Percentiles rank a stretch among this genome's conserved stretches.
phyloP scores from a whole-genome alignment of 352 stramenopile species.

The Globisporangium irregulare region DNA sequence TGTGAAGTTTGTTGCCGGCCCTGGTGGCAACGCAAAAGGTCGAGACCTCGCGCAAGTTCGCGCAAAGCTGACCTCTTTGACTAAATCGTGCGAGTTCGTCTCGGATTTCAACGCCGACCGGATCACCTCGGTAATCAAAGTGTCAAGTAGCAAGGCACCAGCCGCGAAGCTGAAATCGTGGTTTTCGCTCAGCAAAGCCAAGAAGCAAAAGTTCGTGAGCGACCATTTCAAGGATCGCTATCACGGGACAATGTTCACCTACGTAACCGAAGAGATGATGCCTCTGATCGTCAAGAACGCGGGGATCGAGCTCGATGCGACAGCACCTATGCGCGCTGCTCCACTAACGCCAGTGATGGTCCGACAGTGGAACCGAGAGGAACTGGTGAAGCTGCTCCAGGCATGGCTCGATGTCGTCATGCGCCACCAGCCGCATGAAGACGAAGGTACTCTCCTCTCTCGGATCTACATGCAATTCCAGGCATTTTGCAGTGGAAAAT shows the following conservation, averaged over 20 bases:
- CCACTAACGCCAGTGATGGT: background rate
- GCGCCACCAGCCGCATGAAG: background rate
- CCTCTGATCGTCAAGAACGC: background rate
- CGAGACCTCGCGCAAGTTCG: background rate
- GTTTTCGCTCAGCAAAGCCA: background rate
- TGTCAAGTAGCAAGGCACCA: background rate
- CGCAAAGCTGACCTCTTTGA: background rate
- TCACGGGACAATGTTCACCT: background rate
- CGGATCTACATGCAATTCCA: constrained; percentile 2
- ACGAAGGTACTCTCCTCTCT: background rate
- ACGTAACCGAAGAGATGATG: background rate
- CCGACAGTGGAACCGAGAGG: background rate
- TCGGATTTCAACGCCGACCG: background rate
- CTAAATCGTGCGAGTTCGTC: background rate
- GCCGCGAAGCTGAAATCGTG: background rate
- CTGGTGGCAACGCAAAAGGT: background rate
- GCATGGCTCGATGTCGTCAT: background rate
- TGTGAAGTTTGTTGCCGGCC: background rate
- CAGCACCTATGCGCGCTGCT: background rate
- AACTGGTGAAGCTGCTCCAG: background rate
- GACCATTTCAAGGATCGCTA: background rate
- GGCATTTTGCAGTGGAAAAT: background rate
- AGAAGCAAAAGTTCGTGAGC: background rate
- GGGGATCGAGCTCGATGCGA: background rate
- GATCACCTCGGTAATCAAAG: background rate